Evolutionary conservation across 495 filamentous ascomycete species (phyloP).

Genomic region (Aspergillus diversus): DNA sequence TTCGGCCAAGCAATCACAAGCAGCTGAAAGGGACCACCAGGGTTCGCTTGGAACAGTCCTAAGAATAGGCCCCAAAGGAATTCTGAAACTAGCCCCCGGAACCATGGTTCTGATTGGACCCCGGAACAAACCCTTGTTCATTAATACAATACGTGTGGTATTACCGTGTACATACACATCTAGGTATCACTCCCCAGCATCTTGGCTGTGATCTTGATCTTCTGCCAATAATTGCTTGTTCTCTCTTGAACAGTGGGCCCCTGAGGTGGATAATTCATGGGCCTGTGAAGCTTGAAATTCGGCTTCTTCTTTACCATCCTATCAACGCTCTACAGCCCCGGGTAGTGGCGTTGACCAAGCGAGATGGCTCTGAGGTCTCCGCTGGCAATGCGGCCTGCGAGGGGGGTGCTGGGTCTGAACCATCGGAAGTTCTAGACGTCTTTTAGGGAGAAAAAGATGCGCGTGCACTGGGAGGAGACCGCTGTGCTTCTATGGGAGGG

Average conservation of each 20-base stretch:
- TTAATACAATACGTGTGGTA: slow-evolving; percentile 3
- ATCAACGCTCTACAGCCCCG: neutral
- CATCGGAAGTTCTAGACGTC: no score
- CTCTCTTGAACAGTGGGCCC: slow-evolving; percentile 7
- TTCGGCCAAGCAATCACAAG: neutral
- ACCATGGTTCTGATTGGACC: slow-evolving; percentile 10
- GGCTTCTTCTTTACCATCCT: neutral
- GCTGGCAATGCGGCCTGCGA: no score
- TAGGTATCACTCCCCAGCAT: neutral
- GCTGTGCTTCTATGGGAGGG: no score
- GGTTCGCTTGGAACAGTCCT: neutral
- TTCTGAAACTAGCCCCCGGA: slow-evolving; percentile 15
- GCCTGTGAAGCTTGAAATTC: neutral
- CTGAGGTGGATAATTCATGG: neutral
- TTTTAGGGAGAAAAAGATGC: no score
- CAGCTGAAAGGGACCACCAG: neutral
- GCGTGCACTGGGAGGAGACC: no score
- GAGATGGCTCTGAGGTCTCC: neutral
- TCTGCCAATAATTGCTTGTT: slow-evolving; percentile 28
- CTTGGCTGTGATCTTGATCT: slow-evolving; percentile 10
- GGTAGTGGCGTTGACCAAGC: neutral
- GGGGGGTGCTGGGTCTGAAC: no score
- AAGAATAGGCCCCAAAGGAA: slow-evolving; percentile 4
- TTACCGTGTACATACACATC: slow-evolving; percentile 7
- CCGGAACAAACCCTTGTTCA: neutral